A percentile compares a stretch with the other conserved stretches of the same genome.
These are phyloP conservation scores for Metschnikowia borealis DNA, from an alignment of 805 yeast species.

Conservation along the genomic window DNA sequence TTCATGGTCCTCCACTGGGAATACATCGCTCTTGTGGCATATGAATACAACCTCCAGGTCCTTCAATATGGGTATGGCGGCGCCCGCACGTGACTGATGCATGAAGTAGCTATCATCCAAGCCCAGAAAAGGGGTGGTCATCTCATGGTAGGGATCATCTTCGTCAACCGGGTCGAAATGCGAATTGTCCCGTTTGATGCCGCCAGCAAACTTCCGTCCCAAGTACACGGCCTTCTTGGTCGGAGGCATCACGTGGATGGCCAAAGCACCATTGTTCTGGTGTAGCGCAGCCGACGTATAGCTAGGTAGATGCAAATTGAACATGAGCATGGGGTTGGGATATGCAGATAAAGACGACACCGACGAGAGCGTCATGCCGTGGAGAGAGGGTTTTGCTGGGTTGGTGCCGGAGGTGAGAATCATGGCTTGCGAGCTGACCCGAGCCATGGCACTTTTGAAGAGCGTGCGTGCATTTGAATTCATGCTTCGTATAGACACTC, in stretches of 20 bases:
- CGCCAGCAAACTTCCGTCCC: constrained; percentile 62
- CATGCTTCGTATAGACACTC: constrained; percentile 1
- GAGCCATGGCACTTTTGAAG: constrained; percentile 34
- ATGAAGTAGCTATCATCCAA: constrained; percentile 24
- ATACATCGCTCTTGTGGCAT: constrained; percentile 51
- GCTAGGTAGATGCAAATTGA: constrained; percentile 84
- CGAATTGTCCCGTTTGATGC: constrained; percentile 45
- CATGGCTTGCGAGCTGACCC: constrained; percentile 42
- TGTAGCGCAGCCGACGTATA: constrained; percentile 69
- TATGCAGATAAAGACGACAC: constrained; percentile 75
- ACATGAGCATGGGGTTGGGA: constrained; percentile 77
- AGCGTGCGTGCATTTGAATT: neutral
- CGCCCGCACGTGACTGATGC: constrained; percentile 16
- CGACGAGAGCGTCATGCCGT: constrained; percentile 84
- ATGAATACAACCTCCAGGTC: constrained; percentile 59
- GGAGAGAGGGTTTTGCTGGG: constrained; percentile 23
- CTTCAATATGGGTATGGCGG: constrained; percentile 52
- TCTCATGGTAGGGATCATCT: constrained; percentile 39
- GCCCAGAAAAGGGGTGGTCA: constrained; percentile 52
- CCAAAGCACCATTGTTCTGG: constrained; percentile 47
- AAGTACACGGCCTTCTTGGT: constrained; percentile 48
- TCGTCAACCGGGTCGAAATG: constrained; percentile 20
- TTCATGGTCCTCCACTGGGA: constrained; percentile 78
- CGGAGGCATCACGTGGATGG: constrained; percentile 75
- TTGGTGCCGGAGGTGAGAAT: constrained; percentile 31